These are phyloP conservation scores for Miscanthus sacchariflorus DNA, from an alignment of 202 grass and related monocot species.

Conservation along the genomic window DNA sequence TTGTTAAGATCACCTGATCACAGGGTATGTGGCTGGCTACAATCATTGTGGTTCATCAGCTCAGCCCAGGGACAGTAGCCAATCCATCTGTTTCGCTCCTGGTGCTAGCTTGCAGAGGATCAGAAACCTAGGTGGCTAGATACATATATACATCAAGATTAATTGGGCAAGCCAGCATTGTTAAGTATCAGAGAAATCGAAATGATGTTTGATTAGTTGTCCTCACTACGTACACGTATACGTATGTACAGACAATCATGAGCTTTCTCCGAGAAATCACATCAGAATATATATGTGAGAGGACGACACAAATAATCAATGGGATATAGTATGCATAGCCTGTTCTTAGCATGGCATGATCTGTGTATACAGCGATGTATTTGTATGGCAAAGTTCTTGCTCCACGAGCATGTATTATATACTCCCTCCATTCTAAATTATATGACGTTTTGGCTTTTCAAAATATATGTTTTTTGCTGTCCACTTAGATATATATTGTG, in stretches of 20 bases:
- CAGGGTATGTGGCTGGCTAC: background rate
- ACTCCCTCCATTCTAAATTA: no score
- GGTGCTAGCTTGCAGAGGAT: background rate
- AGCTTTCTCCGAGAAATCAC: constrained; percentile 26
- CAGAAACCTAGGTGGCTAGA: background rate
- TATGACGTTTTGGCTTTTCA: no score
- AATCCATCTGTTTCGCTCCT: background rate
- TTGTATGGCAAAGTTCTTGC: background rate
- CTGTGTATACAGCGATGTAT: constrained; percentile 18
- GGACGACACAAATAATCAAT: background rate
- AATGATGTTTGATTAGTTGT: constrained; percentile 30
- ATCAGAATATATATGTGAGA: constrained; percentile 17
- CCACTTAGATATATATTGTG: no score
- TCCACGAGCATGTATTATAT: background rate
- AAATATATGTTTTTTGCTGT: no score
- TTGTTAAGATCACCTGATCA: constrained; percentile 2
- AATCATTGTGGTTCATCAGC: background rate
- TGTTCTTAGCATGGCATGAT: constrained; percentile 34
- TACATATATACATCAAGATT: background rate
- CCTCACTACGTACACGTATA: background rate
- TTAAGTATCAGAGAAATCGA: background rate
- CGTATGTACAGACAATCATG: constrained; percentile 19
- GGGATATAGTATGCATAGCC: background rate
- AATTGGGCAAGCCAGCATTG: background rate
- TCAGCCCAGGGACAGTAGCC: background rate